Conservation (phyloP, 2,329 filamentous ascomycete species). For the Penicillium vulpinum region DNA sequence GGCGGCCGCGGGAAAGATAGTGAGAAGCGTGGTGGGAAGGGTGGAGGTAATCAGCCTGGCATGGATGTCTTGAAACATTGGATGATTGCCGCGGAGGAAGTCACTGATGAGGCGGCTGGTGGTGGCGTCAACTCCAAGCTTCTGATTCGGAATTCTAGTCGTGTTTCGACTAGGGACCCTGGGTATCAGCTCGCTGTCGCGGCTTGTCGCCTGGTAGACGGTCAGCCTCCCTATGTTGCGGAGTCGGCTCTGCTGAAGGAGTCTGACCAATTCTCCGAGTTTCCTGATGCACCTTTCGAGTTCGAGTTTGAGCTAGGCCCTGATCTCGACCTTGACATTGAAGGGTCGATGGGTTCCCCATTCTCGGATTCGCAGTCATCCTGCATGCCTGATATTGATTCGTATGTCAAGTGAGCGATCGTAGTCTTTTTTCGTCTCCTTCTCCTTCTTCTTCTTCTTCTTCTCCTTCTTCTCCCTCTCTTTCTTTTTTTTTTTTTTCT, state of each 20-base stretch:
- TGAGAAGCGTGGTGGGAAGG: conserved; percentile 62
- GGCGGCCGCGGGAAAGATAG: conserved; percentile 59
- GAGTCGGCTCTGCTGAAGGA: conserved; percentile 31
- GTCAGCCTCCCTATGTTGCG: conserved; percentile 21
- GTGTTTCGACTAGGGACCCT: not conserved
- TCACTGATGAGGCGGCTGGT: conserved; percentile 32
- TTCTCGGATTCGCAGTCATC: conserved; percentile 35
- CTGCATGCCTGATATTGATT: conserved; percentile 35
- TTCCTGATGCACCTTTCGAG: conserved; percentile 26
- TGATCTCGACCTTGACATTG: not conserved
- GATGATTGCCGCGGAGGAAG: conserved; percentile 59
- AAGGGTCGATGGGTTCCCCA: conserved; percentile 31
- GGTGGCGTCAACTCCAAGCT: not conserved
- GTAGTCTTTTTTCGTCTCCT: conserved; percentile 19
- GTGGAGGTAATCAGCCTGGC: conserved; percentile 60
- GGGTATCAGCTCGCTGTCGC: not conserved
- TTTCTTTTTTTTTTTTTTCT: conserved; percentile 10
- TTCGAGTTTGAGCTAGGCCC: conserved; percentile 22
- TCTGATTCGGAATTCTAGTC: not conserved
- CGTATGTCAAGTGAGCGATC: conserved; percentile 39
- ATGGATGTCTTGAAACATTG: conserved; percentile 63
- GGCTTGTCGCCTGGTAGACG: not conserved
- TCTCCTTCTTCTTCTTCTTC: conserved; percentile 13
- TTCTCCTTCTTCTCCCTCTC: conserved; percentile 8
- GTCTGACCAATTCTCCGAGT: conserved; percentile 30